Evolutionary conservation across 2,329 filamentous ascomycete species (phyloP), one percentile per base, ranked within the genome.

Genomic region (Lachnellula subtilissima): DNA sequence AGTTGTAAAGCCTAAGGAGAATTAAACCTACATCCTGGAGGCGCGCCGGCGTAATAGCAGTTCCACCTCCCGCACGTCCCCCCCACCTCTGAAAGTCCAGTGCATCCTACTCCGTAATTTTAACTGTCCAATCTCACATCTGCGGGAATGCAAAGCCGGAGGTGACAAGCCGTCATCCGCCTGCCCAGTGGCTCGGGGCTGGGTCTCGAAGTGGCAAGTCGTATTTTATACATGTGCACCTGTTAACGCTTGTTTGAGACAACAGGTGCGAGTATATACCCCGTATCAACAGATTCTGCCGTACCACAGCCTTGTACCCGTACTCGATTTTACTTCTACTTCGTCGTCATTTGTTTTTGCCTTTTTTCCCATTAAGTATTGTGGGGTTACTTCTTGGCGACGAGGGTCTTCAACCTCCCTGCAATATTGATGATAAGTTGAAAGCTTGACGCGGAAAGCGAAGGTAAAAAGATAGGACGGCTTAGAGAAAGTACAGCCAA

Each of bases 1-100:
- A 52, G 45, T 52, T n/a, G 22, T 15, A 39, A 25, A 7, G 50
- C 40, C 28, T 11, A 32, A 32, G 9, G 28, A 32, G 28, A 32
- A 32, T 32, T 32, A 32, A 32, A 32, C 9, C 9, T 36, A 32
- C 28, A 36, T 47, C 25, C n/a, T 25, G n/a, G 9, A 17, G 22
- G 28, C 25, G n/a, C n/a, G 11, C 23, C 22, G 19, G 37, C 17
- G 37, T 14, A 39, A 7, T 11, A 9, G 23, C 23, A 17, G 50
- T 53, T 39, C 40, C 51, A 53, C 35, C 17, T 48, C 47, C 51
- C 48, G 51, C 43, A 48, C 51, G 51, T 53, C 51, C 48, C 45
- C 35, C 32, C 19, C 15, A 25, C 15, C 37, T 35, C 28, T 8
- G 23, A 23, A n/a, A 4, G 5, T 22, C 39, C 40, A 19, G 43